Conservation (phyloP, 2,329 filamentous ascomycete genomes). For the Exophiala oligosperma region DNA sequence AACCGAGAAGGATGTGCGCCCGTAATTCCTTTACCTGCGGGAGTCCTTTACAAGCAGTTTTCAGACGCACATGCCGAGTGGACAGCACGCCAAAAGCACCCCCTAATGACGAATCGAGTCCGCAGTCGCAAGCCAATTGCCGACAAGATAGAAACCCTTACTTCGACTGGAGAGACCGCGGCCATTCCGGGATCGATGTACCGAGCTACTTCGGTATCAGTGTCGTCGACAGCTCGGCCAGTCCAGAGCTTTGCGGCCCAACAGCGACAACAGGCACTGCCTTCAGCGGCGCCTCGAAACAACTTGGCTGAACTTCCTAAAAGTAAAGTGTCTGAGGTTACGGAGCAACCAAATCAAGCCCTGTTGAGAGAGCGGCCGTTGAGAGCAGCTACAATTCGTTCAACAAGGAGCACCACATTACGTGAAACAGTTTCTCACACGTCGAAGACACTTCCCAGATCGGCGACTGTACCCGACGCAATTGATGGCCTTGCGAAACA, state of each 20-base stretch:
- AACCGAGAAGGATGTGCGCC: constrained; percentile 47
- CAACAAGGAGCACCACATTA: constrained; percentile 19
- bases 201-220: constrained; percentile 4
- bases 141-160: constrained; percentile 6
- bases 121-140: constrained; percentile 22
- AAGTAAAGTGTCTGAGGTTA: neutral
- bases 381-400: constrained; percentile 27
- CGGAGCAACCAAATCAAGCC: constrained; percentile 16
- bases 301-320: neutral
- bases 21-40: constrained; percentile 45
- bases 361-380: constrained; percentile 32
- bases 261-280: constrained; percentile 46
- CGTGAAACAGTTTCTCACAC: constrained; percentile 8
- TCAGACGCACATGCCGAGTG: constrained; percentile 43
- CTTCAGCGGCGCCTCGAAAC: constrained; percentile 14
- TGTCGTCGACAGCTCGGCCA: constrained; percentile 10
- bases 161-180: constrained; percentile 3
- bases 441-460: constrained; percentile 22
- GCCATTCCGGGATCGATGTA: neutral
- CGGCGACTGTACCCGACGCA: constrained; percentile 20
- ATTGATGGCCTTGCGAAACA: constrained; percentile 14
- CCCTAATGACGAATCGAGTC: constrained; percentile 14
- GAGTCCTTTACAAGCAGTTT: constrained; percentile 48
- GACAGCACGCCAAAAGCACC: constrained; percentile 33
- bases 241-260: constrained; percentile 46